Conservation (phyloP, 2,329 filamentous ascomycete genomes). For the Arthrobotrys conoides region DNA sequence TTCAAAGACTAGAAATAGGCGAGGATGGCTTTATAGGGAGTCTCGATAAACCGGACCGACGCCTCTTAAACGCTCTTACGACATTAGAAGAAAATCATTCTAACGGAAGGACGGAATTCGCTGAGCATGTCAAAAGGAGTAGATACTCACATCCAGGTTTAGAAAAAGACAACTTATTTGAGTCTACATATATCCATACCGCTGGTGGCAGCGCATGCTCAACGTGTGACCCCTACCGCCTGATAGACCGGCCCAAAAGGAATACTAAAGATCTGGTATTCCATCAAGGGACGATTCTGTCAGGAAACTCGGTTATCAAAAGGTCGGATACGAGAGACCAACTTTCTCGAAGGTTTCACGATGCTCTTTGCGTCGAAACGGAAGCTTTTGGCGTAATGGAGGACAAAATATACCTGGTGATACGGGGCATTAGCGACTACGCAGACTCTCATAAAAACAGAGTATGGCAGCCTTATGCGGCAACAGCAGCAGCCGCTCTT, state of each 20-base stretch:
- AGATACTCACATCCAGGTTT: constrained; percentile 12
- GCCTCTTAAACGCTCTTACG: constrained; percentile 6
- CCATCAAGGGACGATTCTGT: constrained; percentile 32
- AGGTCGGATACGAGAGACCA: background rate
- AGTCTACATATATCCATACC: constrained; percentile 3
- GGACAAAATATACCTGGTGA: constrained; percentile 8
- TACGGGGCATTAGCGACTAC: constrained; percentile 62
- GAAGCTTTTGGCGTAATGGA: constrained; percentile 5
- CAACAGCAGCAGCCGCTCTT: constrained; percentile 17
- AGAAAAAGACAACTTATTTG: constrained; percentile 26
- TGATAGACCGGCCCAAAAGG: constrained; percentile 18
- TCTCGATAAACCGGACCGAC: constrained; percentile 9
- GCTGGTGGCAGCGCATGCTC: background rate
- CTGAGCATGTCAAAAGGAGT: constrained; percentile 6
- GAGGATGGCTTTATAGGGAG: background rate
- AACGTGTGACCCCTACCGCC: background rate
- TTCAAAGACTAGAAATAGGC: background rate
- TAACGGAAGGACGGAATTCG: constrained; percentile 13
- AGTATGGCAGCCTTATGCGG: constrained; percentile 60
- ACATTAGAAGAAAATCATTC: background rate
- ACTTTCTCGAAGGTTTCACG: background rate
- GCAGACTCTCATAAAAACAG: constrained; percentile 61
- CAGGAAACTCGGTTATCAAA: background rate
- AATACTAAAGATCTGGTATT: constrained; percentile 11
- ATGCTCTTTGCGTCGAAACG: constrained; percentile 18